Evolutionary conservation across 352 stramenopile genomes (phyloP).

Genomic region (Pseudoperonospora humuli): DNA sequence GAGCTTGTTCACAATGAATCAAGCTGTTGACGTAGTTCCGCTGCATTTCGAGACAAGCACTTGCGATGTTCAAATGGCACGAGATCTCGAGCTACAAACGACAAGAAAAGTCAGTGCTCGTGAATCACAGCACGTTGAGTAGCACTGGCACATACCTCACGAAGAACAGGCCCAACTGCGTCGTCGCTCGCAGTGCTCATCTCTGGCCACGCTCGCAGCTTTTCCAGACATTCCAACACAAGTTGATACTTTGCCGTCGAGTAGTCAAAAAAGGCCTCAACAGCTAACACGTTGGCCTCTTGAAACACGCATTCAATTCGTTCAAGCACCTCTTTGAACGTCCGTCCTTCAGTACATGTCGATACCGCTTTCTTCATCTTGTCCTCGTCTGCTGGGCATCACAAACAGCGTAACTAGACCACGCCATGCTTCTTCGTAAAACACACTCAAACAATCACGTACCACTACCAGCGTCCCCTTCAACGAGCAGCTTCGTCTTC

Average conservation of each 20-base stretch:
- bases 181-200: constrained; percentile 5
- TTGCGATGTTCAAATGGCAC: constrained; percentile 59
- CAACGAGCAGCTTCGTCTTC: constrained; percentile 20
- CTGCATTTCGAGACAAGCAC: constrained; percentile 57
- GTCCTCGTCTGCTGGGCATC: constrained; percentile 5
- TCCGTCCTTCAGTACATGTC: constrained; percentile 5
- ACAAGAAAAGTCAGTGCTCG: background rate
- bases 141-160: constrained; percentile 10
- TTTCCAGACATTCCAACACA: constrained; percentile 29
- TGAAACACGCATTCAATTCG: constrained; percentile 32
- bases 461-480: constrained; percentile 21
- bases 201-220: constrained; percentile 10
- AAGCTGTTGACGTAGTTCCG: constrained; percentile 30
- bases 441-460: background rate
- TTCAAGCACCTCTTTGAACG: constrained; percentile 17
- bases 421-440: background rate
- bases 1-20: constrained; percentile 34
- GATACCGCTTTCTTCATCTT: constrained; percentile 8
- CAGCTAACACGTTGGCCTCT: constrained; percentile 50
- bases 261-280: constrained; percentile 60
- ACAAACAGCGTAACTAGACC: background rate
- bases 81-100: constrained; percentile 30
- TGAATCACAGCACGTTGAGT: background rate
- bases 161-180: constrained; percentile 5
- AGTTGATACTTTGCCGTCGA: constrained; percentile 47